phyloP scores from a whole-genome alignment of 140 eudicot species.

The Anethum foeniculum region DNA sequence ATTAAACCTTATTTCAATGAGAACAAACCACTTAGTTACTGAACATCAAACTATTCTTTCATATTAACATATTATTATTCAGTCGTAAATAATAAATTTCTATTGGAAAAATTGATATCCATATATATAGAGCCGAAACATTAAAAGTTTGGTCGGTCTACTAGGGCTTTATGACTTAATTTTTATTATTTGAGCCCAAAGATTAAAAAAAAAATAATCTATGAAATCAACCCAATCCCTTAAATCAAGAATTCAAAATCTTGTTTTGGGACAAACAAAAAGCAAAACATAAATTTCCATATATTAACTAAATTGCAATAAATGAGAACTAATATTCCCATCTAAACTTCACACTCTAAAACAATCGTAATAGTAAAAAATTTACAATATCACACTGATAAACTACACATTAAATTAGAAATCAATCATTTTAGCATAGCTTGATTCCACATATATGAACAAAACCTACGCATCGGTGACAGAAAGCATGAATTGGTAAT shows the following conservation, averaged over 20 bases:
- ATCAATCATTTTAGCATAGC: not conserved
- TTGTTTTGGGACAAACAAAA: not conserved
- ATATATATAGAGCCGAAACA: too few species aligned
- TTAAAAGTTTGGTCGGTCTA: too few species aligned
- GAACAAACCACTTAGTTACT: not conserved
- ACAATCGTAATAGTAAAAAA: not conserved
- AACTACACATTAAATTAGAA: not conserved
- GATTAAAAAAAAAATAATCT: not conserved
- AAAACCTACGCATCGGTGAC: not conserved
- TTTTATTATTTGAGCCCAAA: too few species aligned
- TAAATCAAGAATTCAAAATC: not conserved
- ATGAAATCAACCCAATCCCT: not conserved
- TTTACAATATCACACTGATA: not conserved
- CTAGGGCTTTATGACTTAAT: too few species aligned
- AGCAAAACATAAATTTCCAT: not conserved
- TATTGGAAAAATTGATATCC: not conserved
- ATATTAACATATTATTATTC: not conserved
- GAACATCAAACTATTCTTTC: not conserved
- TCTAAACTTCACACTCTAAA: not conserved
- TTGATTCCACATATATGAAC: conserved; percentile 2
- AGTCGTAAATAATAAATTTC: not conserved
- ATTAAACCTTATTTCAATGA: not conserved
- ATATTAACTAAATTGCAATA: not conserved
- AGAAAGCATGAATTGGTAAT: not conserved
- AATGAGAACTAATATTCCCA: not conserved